Evolutionary conservation across 352 stramenopile genomes (phyloP), one percentile per base, ranked within the genome.

Genomic region (Bremia lactucae): DNA sequence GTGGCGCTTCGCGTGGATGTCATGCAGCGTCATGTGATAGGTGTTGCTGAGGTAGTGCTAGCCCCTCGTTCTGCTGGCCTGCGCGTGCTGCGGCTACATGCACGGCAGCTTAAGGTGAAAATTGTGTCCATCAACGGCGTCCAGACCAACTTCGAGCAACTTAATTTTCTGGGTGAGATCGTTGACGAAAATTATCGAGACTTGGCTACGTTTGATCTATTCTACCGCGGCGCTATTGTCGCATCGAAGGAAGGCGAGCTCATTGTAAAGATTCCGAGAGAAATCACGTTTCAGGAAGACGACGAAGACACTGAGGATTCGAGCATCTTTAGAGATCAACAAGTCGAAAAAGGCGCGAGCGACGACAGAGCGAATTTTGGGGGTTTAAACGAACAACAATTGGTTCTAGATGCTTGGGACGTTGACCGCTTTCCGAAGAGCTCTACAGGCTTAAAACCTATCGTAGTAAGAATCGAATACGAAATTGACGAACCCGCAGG

Each of bases 221-320:
- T 89, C 49, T 91, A 91, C 48, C 73, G 79, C 20, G 79, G 79
- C 6, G 71, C 79, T 8, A 88, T 91, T 46, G 76, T 91, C 10
- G 79, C 79, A 3, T 87, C 76, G 0, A 87, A 86, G 15, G 76
- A 91, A 33, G 79, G 79, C n/a, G 77, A 87, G 25, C 55, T 91
- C 6, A 69, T 89, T 26, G 55, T 91, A 14, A 62, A 91, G 41
- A 62, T 91, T 34, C 79, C 79, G 16, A 59, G 59, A 15, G 66
- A 74, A 2, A 46, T 88, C 8, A 33, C 63, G 15, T 82, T 87
- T 40, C 52, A 68, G 31, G 65, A 77, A 24, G 68, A 68, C 18
- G 72, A 76, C 0, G 60, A 78, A 1, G 62, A 68, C 7, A 58
- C 56, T 0, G 61, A 80, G 0, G 49, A 51, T 31, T 55, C 49